These are phyloP conservation scores for Fusarium euwallaceae DNA, from an alignment of 2,329 filamentous ascomycete genomes.

Conservation along the genomic window DNA sequence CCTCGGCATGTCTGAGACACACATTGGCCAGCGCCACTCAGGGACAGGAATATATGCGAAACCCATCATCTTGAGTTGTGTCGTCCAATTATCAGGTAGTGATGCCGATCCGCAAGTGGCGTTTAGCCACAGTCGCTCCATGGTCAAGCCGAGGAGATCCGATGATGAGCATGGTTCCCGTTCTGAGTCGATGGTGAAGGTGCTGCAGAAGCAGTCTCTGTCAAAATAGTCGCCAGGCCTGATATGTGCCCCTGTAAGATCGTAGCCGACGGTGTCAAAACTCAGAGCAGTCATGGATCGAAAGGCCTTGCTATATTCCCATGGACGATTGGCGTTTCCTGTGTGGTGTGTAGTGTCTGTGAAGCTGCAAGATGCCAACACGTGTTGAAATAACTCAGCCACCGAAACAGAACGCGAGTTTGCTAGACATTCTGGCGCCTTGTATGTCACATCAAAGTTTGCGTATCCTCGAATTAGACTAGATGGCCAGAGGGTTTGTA, in stretches of 20 bases:
- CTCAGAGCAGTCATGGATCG: conserved; percentile 17
- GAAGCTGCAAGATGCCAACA: conserved; percentile 26
- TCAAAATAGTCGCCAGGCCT: conserved; percentile 24
- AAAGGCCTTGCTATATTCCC: conserved; percentile 17
- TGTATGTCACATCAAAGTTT: background rate
- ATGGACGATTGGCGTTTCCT: conserved; percentile 30
- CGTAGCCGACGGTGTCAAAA: conserved; percentile 26
- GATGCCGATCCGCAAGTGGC: conserved; percentile 19
- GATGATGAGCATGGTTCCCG: conserved; percentile 16
- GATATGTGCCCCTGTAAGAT: background rate
- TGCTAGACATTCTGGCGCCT: conserved; percentile 24
- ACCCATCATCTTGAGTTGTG: background rate
- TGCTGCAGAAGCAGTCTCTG: conserved; percentile 26
- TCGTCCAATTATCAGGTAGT: background rate
- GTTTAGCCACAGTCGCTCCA: conserved; percentile 22
- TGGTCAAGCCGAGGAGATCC: background rate
- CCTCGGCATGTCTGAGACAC: background rate
- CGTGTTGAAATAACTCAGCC: conserved; percentile 10
- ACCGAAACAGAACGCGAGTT: background rate
- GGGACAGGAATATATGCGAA: background rate
- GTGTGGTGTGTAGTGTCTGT: background rate
- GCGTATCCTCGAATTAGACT: conserved; percentile 13
- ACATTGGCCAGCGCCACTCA: background rate
- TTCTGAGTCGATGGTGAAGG: background rate
- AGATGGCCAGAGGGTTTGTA: conserved; percentile 5